Evolutionary conservation across 2,329 filamentous ascomycete genomes (phyloP).

Genomic region (Akanthomyces dipterigenus): DNA sequence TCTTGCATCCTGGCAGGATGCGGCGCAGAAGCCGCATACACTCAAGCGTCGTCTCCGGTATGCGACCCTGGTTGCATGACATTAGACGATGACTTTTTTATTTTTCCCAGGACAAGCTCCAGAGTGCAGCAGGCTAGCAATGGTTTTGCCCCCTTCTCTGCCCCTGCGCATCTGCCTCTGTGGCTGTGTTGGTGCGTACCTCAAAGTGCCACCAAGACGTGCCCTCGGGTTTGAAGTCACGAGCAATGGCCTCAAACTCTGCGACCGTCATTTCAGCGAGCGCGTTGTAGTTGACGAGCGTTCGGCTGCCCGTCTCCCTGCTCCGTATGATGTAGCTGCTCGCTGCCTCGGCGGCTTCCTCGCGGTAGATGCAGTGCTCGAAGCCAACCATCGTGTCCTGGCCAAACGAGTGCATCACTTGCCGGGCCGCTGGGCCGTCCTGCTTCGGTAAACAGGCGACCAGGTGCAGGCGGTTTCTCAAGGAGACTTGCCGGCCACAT

Average conservation of each 20-base stretch:
- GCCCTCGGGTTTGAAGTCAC: conserved; percentile 28
- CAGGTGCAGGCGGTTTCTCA: conserved; percentile 32
- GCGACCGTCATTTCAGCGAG: conserved; percentile 59
- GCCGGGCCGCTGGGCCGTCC: conserved; percentile 41
- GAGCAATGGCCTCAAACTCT: conserved; percentile 48
- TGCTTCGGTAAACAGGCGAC: conserved; percentile 48
- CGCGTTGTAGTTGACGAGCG: conserved; percentile 63
- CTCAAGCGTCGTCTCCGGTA: conserved; percentile 50
- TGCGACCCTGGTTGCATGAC: conserved; percentile 46
- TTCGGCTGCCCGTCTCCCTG: conserved; percentile 51
- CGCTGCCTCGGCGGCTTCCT: conserved; percentile 47
- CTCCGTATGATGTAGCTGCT: conserved; percentile 66
- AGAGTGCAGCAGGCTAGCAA: not conserved
- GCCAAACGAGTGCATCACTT: conserved; percentile 50
- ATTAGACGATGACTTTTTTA: not conserved
- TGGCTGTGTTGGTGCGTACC: conserved; percentile 33
- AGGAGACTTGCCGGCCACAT: conserved; percentile 10
- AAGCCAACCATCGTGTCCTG: conserved; percentile 38
- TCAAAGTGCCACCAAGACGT: conserved; percentile 67
- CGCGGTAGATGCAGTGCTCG: conserved; percentile 52
- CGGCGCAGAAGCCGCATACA: conserved; percentile 53
- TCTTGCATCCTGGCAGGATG: conserved; percentile 34
- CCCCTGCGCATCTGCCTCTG: not conserved
- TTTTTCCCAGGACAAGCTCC: too few relatives aligned
- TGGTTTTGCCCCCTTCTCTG: not conserved